Base-by-base conservation (phyloP, 2,329 filamentous ascomycete genomes). In the Pseudocercospora eumusae region DNA sequence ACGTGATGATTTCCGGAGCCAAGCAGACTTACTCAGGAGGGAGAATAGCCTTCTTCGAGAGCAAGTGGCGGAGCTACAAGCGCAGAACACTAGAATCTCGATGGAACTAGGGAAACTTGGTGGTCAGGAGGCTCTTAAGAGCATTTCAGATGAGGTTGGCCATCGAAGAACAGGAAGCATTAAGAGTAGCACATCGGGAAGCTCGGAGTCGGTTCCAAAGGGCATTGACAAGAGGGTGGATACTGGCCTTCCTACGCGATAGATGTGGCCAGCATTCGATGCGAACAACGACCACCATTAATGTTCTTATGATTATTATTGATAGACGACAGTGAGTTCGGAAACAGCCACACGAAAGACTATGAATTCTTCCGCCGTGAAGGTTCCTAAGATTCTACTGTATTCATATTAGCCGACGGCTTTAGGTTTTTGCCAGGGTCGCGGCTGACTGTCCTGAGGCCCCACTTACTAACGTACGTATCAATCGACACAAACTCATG, bases 51-150 rank as follows among this genome's bases (percentile, higher is more conserved):
- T 83, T 58, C 76, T 84, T 68, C 73, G 81, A 55, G 75, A 76
- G 69, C 79, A 85, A 71, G 77, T 87, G 63, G 80, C 79, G 28
- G 81, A 81, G 40, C 68, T 87, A 72, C 84, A 87, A 74, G 77
- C 75, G 47, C 83, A 87, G 76, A 87, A 87, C 71, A 84, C 82
- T 13, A 75, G 71, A 33, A 69, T 88, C 59, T 80, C 80, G 9
- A 75, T 75, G 7, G 71, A 73, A 50, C 57, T 84, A 56, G 57
- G 71, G n/a, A 61, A 61, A n/a, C 15, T 62, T 71, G 65, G 74
- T 60, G 66, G 75, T 74, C 56, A 71, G 71, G 62, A 69, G 65
- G 64, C 64, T 25, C 66, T 71, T 64, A 64, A 63, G 60, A 57
- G 57, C n/a, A 49, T 70, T 3, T 62, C 64, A 27, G 68, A 63